These are phyloP conservation scores for Chenopodium album DNA, from an alignment of 148 eudicot species.

Conservation along the genomic window DNA sequence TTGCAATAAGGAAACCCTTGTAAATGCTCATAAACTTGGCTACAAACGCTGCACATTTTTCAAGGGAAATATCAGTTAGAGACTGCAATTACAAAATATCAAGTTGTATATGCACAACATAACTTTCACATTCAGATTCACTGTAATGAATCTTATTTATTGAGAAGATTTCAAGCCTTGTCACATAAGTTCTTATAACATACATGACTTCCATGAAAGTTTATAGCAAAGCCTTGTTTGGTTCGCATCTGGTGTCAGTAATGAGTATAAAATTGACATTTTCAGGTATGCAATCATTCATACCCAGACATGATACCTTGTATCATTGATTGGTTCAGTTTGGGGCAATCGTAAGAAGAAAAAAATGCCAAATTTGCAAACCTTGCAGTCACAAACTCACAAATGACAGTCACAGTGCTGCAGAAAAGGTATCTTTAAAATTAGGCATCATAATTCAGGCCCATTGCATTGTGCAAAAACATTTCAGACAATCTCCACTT, in stretches of 20 bases:
- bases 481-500: neutral
- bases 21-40: slow-evolving; percentile 98
- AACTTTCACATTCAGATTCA: neutral
- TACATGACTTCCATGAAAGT: neutral
- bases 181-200: neutral
- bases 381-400: neutral
- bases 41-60: slow-evolving; percentile 67
- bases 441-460: neutral
- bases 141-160: neutral
- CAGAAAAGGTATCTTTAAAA: neutral
- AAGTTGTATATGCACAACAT: neutral
- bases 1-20: slow-evolving; percentile 79
- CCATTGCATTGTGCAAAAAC: neutral
- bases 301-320: neutral
- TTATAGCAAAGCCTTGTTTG: neutral
- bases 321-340: too few species aligned
- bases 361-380: too few species aligned
- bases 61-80: slow-evolving; percentile 2
- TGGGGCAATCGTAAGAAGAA: too few species aligned
- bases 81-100: neutral
- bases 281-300: too few species aligned
- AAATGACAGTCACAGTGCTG: neutral
- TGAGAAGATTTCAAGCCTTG: neutral
- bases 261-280: neutral
- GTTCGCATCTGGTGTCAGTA: neutral